A percentile compares a stretch with the other conserved stretches of the same genome.
Evolutionary conservation across 305 asterid genomes (phyloP).

Genomic region (Fraxinus dipetala): DNA sequence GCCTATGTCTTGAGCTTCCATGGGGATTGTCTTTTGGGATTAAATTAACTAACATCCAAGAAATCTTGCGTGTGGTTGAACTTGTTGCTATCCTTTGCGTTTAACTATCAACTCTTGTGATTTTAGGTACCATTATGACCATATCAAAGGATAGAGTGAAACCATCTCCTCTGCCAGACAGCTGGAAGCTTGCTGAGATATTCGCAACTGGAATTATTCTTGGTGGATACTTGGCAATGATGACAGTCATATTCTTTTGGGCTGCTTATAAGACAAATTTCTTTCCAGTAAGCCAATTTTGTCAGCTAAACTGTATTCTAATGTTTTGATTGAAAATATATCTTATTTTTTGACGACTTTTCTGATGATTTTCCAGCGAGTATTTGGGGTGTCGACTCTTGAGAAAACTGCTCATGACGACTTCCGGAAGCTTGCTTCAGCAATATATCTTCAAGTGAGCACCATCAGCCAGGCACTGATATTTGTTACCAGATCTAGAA

Average conservation of each 20-base stretch:
- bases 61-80: constrained; percentile 4
- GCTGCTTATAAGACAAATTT: constrained; percentile 66
- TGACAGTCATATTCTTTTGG: constrained; percentile 81
- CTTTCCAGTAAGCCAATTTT: constrained; percentile 52
- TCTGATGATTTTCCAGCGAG: constrained; percentile 40
- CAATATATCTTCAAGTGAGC: constrained; percentile 98
- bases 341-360: constrained; percentile 3
- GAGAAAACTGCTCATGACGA: constrained; percentile 91
- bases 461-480: constrained; percentile 95
- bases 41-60: background rate
- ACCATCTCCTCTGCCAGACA: constrained; percentile 79
- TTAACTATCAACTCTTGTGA: constrained; percentile 10
- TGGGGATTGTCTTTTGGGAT: background rate
- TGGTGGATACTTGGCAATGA: constrained; percentile 76
- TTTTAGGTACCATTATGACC: constrained; percentile 75
- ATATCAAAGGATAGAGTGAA: constrained; percentile 77
- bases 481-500: constrained; percentile 90
- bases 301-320: background rate
- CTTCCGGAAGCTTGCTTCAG: constrained; percentile 94
- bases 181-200: constrained; percentile 79
- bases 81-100: constrained; percentile 10
- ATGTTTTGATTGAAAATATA: background rate
- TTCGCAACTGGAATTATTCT: constrained; percentile 73
- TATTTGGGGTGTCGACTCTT: constrained; percentile 86
- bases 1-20: background rate